Conservation (phyloP, 2,329 filamentous ascomycete species). For the Claviceps monticola region DNA sequence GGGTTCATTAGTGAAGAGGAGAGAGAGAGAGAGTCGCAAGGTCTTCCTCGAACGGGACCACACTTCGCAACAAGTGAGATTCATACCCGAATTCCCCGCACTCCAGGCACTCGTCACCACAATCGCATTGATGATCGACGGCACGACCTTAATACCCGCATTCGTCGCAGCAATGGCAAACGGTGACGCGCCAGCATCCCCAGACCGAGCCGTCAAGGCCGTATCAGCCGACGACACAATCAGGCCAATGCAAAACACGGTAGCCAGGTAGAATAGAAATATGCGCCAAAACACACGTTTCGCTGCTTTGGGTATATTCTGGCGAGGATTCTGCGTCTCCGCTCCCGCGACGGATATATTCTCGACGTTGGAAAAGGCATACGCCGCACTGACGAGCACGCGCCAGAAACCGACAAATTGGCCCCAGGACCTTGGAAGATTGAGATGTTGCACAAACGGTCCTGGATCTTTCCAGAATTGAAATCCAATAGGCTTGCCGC, state of each 20-base stretch:
- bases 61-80: neutral
- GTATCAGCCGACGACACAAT: conserved; percentile 29
- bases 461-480: conserved; percentile 46
- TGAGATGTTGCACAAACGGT: conserved; percentile 31
- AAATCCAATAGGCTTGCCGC: conserved; percentile 45
- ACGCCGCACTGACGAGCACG: conserved; percentile 19
- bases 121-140: conserved; percentile 40
- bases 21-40: neutral
- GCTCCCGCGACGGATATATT: conserved; percentile 32
- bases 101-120: conserved; percentile 16
- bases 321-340: conserved; percentile 33
- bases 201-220: conserved; percentile 11
- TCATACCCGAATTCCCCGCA: conserved; percentile 8
- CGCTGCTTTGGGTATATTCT: conserved; percentile 33
- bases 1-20: neutral
- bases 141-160: conserved; percentile 34
- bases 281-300: conserved; percentile 44
- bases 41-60: neutral
- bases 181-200: conserved; percentile 30
- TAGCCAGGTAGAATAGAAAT: conserved; percentile 36
- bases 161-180: conserved; percentile 38
- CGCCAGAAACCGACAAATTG: conserved; percentile 34
- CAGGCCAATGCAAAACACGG: conserved; percentile 37
- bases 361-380: conserved; percentile 38
- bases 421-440: conserved; percentile 35